A percentile compares a stretch with the other conserved stretches of the same genome.
Conservation (phyloP, 1,284 basidiomycete genomes). For the Cryptococcus sp. region DNA sequence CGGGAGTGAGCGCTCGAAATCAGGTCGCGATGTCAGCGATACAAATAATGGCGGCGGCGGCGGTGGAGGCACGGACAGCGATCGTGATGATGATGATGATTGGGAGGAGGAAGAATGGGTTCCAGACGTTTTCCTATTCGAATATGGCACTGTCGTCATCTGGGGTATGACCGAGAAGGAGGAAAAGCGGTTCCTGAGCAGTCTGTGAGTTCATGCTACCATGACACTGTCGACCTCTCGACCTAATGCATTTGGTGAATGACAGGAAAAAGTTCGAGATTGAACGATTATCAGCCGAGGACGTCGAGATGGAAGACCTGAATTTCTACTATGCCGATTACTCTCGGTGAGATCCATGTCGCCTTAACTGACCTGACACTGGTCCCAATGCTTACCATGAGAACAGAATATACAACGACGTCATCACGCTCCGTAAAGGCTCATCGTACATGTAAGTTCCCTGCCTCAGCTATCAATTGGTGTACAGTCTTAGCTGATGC, state of each 20-base stretch:
- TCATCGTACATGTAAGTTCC: conserved; percentile 87
- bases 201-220: conserved; percentile 65
- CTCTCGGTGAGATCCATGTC: conserved; percentile 65
- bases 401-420: conserved; percentile 91
- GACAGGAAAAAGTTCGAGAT: conserved; percentile 86
- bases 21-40: conserved; percentile 56
- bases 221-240: neutral
- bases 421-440: conserved; percentile 90
- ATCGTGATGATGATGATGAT: conserved; percentile 54
- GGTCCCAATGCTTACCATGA: neutral
- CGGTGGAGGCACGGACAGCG: conserved; percentile 31
- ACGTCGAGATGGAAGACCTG: conserved; percentile 91
- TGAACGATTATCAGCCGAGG: conserved; percentile 78
- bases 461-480: too few relatives aligned
- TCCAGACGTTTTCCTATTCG: conserved; percentile 87
- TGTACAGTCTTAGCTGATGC: too few relatives aligned
- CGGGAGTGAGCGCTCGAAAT: conserved; percentile 56
- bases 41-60: conserved; percentile 56
- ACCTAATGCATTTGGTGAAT: neutral
- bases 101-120: conserved; percentile 62
- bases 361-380: neutral
- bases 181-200: conserved; percentile 83
- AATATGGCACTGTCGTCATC: conserved; percentile 86
- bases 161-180: conserved; percentile 96
- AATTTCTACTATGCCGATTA: conserved; percentile 98